phyloP scores from a whole-genome alignment of 805 yeast species.

The Teunomyces funiuensis region DNA sequence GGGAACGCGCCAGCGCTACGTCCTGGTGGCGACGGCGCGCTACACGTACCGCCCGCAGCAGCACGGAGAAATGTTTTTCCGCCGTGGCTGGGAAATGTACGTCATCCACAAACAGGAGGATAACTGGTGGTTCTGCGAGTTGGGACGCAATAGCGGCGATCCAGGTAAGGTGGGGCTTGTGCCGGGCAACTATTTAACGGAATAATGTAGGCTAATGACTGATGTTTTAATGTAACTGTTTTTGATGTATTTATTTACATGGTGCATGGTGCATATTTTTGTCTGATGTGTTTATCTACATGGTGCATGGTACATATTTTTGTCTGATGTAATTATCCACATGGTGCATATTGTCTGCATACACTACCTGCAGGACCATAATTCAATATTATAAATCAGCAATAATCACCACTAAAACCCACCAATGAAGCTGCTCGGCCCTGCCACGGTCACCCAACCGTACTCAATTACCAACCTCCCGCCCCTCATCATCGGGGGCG shows the following conservation, averaged over 20 bases:
- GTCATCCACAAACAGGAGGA: constrained; percentile 45
- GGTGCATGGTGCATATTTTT: not conserved
- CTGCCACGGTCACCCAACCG: constrained; percentile 16
- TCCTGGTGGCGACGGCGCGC: constrained; percentile 38
- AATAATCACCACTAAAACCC: not conserved
- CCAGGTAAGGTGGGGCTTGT: constrained; percentile 41
- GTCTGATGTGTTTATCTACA: not conserved
- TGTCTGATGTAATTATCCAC: not conserved
- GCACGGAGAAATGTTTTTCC: constrained; percentile 40
- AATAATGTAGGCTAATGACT: constrained; percentile 15
- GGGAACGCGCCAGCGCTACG: constrained; percentile 26
- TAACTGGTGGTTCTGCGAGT: constrained; percentile 45
- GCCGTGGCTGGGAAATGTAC: constrained; percentile 42
- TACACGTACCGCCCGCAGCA: constrained; percentile 42
- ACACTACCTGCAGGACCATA: not conserved
- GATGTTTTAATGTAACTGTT: not conserved
- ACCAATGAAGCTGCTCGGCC: constrained; percentile 18
- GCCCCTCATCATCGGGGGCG: constrained; percentile 80
- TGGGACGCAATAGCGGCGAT: constrained; percentile 34
- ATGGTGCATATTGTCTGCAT: not conserved
- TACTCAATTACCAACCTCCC: constrained; percentile 40
- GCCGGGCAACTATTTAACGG: constrained; percentile 43
- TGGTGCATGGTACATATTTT: not conserved
- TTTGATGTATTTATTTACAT: not conserved
- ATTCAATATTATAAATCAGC: not conserved